A percentile compares a stretch with the other conserved stretches of the same genome.
Conservation (phyloP, 129 eudicot species). For the Erigeron canadensis region DNA sequence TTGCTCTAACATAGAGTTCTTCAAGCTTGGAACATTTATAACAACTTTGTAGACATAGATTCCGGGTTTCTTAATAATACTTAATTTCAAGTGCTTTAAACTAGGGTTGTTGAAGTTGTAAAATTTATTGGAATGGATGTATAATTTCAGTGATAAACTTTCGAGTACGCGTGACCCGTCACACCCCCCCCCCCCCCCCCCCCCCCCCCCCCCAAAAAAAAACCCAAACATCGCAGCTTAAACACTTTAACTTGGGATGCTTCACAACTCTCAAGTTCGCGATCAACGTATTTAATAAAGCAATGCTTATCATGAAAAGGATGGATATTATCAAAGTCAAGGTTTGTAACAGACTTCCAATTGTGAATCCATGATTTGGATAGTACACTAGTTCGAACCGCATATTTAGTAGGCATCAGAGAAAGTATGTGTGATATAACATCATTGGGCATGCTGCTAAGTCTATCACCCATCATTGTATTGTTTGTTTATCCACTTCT, state of each 20-base stretch:
- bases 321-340: constrained; percentile 17
- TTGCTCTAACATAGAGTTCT: too few species aligned
- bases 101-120: too few species aligned
- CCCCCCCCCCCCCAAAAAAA: too few species aligned
- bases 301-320: background rate
- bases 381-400: background rate
- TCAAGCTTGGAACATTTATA: too few species aligned
- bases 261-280: background rate
- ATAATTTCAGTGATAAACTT: background rate
- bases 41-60: too few species aligned
- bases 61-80: too few species aligned
- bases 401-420: background rate
- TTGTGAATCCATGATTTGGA: background rate
- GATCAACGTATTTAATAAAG: background rate
- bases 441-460: background rate
- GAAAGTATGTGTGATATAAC: background rate
- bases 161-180: too few species aligned
- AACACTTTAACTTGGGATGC: background rate
- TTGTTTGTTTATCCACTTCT: too few species aligned
- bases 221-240: background rate
- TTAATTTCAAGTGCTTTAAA: too few species aligned
- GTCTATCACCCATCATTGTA: background rate
- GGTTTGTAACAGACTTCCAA: background rate
- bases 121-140: too few species aligned
- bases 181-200: too few species aligned